A percentile compares a stretch with the other conserved stretches of the same genome.
phyloP scores from a whole-genome alignment of 768 basidiomycete species.

The Cystoderma amianthinum region DNA sequence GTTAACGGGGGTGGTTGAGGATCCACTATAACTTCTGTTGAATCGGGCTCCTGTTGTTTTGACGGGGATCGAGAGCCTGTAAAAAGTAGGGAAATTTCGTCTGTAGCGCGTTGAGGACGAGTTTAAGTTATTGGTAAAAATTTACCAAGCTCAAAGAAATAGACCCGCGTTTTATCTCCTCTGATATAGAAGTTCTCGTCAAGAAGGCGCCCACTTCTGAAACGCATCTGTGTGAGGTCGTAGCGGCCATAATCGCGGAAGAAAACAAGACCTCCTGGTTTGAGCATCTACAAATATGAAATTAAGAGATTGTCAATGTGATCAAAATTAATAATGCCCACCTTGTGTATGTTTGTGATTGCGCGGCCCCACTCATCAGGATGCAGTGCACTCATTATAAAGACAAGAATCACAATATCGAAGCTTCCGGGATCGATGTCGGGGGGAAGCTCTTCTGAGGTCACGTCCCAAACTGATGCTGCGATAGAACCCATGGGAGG shows the following conservation, averaged over 20 bases:
- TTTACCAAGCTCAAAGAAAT: constrained; percentile 88
- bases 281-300: constrained; percentile 68
- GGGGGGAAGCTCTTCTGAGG: constrained; percentile 58
- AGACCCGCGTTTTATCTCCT: constrained; percentile 95
- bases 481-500: constrained; percentile 67
- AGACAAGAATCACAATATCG: constrained; percentile 88
- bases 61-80: constrained; percentile 49
- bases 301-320: too few species aligned
- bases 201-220: constrained; percentile 81
- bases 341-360: constrained; percentile 71
- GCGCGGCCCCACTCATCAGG: constrained; percentile 88
- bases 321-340: constrained; percentile 31
- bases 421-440: constrained; percentile 62
- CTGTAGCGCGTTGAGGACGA: constrained; percentile 23
- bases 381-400: constrained; percentile 89
- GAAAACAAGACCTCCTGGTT: constrained; percentile 79
- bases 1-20: neutral
- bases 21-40: neutral
- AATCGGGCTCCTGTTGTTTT: constrained; percentile 7
- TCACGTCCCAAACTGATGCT: constrained; percentile 89
- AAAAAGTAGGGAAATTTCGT: constrained; percentile 75
- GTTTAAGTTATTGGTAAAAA: neutral
- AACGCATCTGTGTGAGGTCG: constrained; percentile 91
- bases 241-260: constrained; percentile 94
- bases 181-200: constrained; percentile 95